These are phyloP conservation scores for Metschnikowia borealis DNA, from an alignment of 805 yeast species.

Conservation along the genomic window DNA sequence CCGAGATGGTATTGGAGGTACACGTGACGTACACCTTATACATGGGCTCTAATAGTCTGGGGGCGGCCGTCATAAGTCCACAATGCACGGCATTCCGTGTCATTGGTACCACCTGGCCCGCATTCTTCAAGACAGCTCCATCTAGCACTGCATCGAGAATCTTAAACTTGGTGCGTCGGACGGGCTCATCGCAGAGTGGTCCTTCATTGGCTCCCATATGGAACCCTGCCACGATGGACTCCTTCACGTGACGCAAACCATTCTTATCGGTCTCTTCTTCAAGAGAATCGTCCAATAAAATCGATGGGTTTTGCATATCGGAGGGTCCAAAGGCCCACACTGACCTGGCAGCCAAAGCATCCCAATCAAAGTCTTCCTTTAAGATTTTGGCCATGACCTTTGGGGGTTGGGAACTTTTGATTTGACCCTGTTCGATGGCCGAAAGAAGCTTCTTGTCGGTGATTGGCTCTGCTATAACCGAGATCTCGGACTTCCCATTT, in stretches of 20 bases:
- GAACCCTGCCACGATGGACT: conserved; percentile 70
- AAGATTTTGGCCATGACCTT: conserved; percentile 52
- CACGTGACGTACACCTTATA: conserved; percentile 60
- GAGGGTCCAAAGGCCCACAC: conserved; percentile 75
- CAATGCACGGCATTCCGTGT: conserved; percentile 80
- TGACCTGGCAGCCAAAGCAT: conserved; percentile 75
- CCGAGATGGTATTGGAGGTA: conserved; percentile 42
- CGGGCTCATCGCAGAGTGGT: conserved; percentile 85
- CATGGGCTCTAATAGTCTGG: conserved; percentile 78
- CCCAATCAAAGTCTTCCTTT: conserved; percentile 67
- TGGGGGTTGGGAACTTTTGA: conserved; percentile 32
- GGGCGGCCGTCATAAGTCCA: conserved; percentile 72
- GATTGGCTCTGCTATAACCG: conserved; percentile 75
- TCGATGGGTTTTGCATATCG: conserved; percentile 44
- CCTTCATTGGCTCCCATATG: conserved; percentile 82
- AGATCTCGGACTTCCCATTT: conserved; percentile 51
- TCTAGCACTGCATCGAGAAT: conserved; percentile 59
- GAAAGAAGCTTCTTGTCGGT: conserved; percentile 44
- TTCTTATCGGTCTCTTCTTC: conserved; percentile 62
- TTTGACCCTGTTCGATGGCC: conserved; percentile 52
- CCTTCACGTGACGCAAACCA: conserved; percentile 42
- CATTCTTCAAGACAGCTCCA: conserved; percentile 46
- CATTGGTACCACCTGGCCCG: conserved; percentile 76
- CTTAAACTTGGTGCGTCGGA: conserved; percentile 66
- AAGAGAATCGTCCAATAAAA: conserved; percentile 67